Evolutionary conservation across 2,329 filamentous ascomycete species (phyloP), one percentile per base, ranked within the genome.

Genomic region (Diaporthe aspalathi): DNA sequence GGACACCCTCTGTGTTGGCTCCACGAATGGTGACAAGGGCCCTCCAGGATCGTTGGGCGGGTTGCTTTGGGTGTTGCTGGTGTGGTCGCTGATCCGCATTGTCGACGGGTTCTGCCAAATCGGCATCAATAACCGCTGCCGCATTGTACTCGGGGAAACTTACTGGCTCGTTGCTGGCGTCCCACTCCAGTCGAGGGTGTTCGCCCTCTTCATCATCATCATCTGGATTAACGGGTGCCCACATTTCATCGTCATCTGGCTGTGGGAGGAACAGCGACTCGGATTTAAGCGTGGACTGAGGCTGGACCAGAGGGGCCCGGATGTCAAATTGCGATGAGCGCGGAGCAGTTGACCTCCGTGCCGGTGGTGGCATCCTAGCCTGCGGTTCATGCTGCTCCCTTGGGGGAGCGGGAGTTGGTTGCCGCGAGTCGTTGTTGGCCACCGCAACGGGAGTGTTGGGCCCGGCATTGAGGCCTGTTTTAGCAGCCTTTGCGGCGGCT

Each of bases 1-100:
- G 24, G 92, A 92, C 38, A 94, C 83, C 68, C 89, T 88, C 78
- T 95, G 93, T 2, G 93, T 95, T 27, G 93, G 92, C 74, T 92
- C 90, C 68, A 95, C 77, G 3, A 86, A 79, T 8, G 78, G 78
- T 8, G 76, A 73, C 29, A 77, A 57, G 8, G 76, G 75, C 16
- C 40, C 62, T 8, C 68, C 29, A 32, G 57, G 49, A 22, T 67
- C 29, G 38, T 67, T 22, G 11, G 53, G 22, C 14, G 67, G 49
- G 4, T 49, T 57, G 35, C 38, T 54, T 14, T 57, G 67, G 22
- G 27, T 53, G 27, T 73, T 75, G 67, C 80, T 53, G 40, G 74
- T 66, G 71, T 73, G 70, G 73, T 73, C 57, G 74, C 74, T 68
- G 50, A 73, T 76, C 73, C 74, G 73, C 50, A 35, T 73, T 73